Evolutionary conservation across 148 eudicot genomes (phyloP).

Genomic region (Agrostemma githago): DNA sequence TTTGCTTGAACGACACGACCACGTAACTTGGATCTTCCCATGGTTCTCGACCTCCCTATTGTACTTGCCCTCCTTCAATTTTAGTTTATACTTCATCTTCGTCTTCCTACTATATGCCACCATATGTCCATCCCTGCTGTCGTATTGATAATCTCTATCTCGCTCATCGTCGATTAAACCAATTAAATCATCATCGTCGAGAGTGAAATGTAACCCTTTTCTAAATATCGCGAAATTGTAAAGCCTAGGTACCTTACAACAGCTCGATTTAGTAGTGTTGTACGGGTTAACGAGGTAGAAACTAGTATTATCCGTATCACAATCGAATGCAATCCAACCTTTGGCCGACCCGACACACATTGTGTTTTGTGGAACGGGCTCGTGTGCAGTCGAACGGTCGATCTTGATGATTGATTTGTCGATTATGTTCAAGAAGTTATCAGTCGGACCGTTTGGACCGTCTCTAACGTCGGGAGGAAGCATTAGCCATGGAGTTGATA

Average conservation of each 20-base stretch:
- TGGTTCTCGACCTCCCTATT: background rate
- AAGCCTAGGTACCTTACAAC: background rate
- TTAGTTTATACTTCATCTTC: background rate
- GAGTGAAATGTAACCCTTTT: background rate
- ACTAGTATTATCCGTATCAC: background rate
- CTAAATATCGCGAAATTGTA: background rate
- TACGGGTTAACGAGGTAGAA: background rate
- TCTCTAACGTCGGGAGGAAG: slow-evolving; percentile 6
- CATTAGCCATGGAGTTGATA: slow-evolving; percentile 1
- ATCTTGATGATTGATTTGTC: slow-evolving; percentile 2
- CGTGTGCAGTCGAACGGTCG: background rate
- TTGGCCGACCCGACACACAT: background rate
- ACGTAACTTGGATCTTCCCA: background rate
- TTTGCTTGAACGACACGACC: background rate
- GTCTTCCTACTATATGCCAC: background rate
- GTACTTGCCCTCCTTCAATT: background rate
- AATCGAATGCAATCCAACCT: background rate
- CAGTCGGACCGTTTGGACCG: slow-evolving; percentile 1
- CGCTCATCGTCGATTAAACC: no score
- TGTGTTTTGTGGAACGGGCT: background rate
- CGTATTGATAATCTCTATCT: background rate
- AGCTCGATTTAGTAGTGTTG: background rate
- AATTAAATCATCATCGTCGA: background rate
- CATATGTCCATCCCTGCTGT: no score
- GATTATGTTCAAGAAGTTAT: background rate